Conservation (phyloP, 2,329 filamentous ascomycete species). For the Exophiala sideris region DNA sequence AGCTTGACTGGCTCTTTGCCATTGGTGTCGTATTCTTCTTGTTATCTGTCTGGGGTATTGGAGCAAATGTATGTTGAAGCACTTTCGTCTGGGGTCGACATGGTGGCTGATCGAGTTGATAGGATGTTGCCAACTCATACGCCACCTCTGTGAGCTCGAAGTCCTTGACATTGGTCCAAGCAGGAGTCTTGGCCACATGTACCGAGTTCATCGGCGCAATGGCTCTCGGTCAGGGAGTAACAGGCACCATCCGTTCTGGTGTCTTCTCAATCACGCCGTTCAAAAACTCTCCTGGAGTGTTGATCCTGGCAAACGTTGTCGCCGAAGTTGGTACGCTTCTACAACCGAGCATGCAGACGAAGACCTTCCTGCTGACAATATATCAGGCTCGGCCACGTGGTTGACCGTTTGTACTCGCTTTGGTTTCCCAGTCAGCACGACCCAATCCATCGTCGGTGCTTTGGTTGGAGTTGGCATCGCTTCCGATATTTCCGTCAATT, state of each 20-base stretch:
- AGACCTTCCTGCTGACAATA: neutral
- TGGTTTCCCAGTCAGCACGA: slow-evolving; percentile 69
- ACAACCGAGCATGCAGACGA: neutral
- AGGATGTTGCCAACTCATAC: slow-evolving; percentile 81
- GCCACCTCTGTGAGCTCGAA: slow-evolving; percentile 77
- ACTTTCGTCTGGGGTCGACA: slow-evolving; percentile 33
- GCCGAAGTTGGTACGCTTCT: neutral
- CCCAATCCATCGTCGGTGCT: slow-evolving; percentile 66
- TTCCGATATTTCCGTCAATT: slow-evolving; percentile 62
- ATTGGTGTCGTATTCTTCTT: slow-evolving; percentile 71
- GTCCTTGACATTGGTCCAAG: slow-evolving; percentile 67
- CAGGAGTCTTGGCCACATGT: slow-evolving; percentile 61
- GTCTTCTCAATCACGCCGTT: slow-evolving; percentile 62
- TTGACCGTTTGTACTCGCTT: slow-evolving; percentile 32
- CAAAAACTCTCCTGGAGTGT: slow-evolving; percentile 57
- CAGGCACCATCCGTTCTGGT: slow-evolving; percentile 74
- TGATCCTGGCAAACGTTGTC: slow-evolving; percentile 64
- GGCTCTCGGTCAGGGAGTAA: slow-evolving; percentile 63
- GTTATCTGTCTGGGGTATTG: slow-evolving; percentile 73
- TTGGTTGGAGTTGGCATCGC: slow-evolving; percentile 67
- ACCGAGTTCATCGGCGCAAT: slow-evolving; percentile 67
- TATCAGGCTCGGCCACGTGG: slow-evolving; percentile 22
- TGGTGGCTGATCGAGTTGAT: neutral
- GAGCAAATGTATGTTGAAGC: slow-evolving; percentile 43
- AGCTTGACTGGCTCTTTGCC: slow-evolving; percentile 69